Evolutionary conservation across 805 yeast genomes (phyloP).

Genomic region (Cyberlindnera misumaiensis): DNA sequence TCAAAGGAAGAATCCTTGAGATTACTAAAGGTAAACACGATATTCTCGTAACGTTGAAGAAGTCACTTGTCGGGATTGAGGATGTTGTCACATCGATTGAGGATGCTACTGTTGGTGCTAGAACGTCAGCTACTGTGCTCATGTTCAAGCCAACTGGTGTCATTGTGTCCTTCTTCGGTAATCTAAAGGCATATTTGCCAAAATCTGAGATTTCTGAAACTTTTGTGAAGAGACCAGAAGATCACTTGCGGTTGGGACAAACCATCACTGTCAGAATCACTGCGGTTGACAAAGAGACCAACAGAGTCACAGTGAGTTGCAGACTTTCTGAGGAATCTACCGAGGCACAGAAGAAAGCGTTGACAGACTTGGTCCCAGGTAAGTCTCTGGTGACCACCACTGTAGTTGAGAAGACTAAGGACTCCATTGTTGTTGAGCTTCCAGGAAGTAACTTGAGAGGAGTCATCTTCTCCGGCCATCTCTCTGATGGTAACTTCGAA

Average conservation of each 20-base stretch:
- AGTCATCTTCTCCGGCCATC: slow-evolving; percentile 65
- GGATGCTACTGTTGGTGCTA: slow-evolving; percentile 46
- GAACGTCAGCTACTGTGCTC: slow-evolving; percentile 69
- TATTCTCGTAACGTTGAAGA: slow-evolving; percentile 68
- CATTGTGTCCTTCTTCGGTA: slow-evolving; percentile 76
- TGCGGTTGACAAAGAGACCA: slow-evolving; percentile 43
- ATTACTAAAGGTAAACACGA: slow-evolving; percentile 38
- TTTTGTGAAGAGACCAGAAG: slow-evolving; percentile 68
- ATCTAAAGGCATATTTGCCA: slow-evolving; percentile 74
- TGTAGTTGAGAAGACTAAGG: slow-evolving; percentile 71
- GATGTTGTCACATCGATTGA: slow-evolving; percentile 37
- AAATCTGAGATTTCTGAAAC: slow-evolving; percentile 86
- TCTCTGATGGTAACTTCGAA: slow-evolving; percentile 70
- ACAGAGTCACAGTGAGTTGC: slow-evolving; percentile 66
- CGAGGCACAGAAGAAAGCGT: slow-evolving; percentile 37
- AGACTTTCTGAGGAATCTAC: slow-evolving; percentile 51
- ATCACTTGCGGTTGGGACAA: slow-evolving; percentile 77
- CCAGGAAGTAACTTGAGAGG: slow-evolving; percentile 48
- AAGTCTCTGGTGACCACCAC: slow-evolving; percentile 50
- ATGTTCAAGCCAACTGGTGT: slow-evolving; percentile 72
- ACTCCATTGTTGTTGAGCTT: slow-evolving; percentile 61
- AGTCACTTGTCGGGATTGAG: slow-evolving; percentile 61
- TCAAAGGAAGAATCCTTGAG: slow-evolving; percentile 64
- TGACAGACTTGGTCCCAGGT: slow-evolving; percentile 50
- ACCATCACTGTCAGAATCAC: slow-evolving; percentile 67